Base-by-base conservation (phyloP, 2,329 filamentous ascomycete species). In the Lecanicillium sp. region DNA sequence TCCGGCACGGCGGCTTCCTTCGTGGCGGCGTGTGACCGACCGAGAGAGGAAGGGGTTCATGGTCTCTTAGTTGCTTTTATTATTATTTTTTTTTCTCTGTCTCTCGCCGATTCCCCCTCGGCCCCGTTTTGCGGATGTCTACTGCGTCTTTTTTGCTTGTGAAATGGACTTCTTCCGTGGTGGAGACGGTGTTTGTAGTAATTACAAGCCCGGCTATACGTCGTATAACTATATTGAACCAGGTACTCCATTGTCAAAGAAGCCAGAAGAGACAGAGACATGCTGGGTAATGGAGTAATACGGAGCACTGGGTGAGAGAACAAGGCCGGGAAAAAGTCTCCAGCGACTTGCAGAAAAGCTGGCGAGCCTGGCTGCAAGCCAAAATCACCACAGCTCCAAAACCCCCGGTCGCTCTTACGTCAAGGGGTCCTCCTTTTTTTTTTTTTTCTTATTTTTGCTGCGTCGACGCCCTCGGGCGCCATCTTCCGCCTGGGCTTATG, bases 381-480 rank as follows among this genome's bases (percentile, higher is more conserved):
- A n/a, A n/a, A n/a, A n/a, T n/a, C n/a, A n/a, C 27, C 9, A 14
- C n/a, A 9, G 27, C 29, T 35, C 27, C 27, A 2, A 8, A 12
- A 4, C 26, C 24, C 24, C 39, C 26, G 19, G 29, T 43, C 29
- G 14, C 32, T 32, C 26, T 44, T 37, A 21, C 17, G 24, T 32
- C 26, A 46, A 26, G 35, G 19, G 15, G 26, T 7, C 26, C 21
- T 19, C 20, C 29, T 20, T 12, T 29, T 7, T 29, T 29, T 7
- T 12, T 12, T 7, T 29, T 7, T 29, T 29, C 12, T 29, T 12
- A 12, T 29, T 12, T 32, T 39, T 46, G 44, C 23, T 46, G 35
- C 20, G 17, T 33, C 14, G 44, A 46, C 44, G 17, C 35, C 43
- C 33, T 46, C 35, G 3, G 35, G 44, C 44, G 44, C 44, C 38